A percentile compares a stretch with the other conserved stretches of the same genome.
These are phyloP conservation scores for Hypsizygus marmoreus DNA, from an alignment of 768 basidiomycete genomes.

Conservation along the genomic window DNA sequence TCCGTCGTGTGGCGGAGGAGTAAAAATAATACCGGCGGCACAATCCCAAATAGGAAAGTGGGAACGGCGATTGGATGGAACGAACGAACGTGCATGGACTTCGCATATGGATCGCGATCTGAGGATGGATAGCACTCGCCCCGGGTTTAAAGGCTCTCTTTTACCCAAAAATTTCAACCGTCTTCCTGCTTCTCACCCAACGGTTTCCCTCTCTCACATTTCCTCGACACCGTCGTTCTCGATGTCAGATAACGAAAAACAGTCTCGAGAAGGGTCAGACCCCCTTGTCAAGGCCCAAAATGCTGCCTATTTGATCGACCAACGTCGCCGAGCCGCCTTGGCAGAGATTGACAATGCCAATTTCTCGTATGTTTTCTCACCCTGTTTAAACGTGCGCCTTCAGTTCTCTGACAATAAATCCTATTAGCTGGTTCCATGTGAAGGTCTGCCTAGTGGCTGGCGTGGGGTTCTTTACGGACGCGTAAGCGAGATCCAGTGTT, in stretches of 20 bases:
- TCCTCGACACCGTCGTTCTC: conserved; percentile 7
- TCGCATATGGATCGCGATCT: conserved; percentile 12
- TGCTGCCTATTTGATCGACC: conserved; percentile 53
- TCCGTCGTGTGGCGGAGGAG: background rate
- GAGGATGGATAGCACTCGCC: background rate
- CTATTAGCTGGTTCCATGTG: conserved; percentile 79
- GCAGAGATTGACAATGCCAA: conserved; percentile 85
- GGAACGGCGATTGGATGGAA: conserved; percentile 27
- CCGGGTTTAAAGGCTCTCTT: conserved; percentile 6
- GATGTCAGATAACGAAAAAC: conserved; percentile 39
- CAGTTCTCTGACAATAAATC: conserved; percentile 9
- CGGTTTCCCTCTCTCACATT: conserved; percentile 3
- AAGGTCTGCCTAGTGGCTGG: conserved; percentile 73
- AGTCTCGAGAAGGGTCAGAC: conserved; percentile 34
- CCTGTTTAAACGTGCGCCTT: too few species aligned
- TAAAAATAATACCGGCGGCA: background rate
- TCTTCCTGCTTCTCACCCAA: conserved; percentile 3
- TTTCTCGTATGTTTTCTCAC: conserved; percentile 67
- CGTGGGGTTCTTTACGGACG: conserved; percentile 91
- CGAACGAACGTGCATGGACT: conserved; percentile 34
- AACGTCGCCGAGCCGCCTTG: conserved; percentile 78
- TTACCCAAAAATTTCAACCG: background rate
- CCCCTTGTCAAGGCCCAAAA: conserved; percentile 29
- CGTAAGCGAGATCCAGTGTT: conserved; percentile 38
- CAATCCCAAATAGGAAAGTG: conserved; percentile 12